Conservation (phyloP, 305 asterid genomes). For the Fraxinus sp. region DNA sequence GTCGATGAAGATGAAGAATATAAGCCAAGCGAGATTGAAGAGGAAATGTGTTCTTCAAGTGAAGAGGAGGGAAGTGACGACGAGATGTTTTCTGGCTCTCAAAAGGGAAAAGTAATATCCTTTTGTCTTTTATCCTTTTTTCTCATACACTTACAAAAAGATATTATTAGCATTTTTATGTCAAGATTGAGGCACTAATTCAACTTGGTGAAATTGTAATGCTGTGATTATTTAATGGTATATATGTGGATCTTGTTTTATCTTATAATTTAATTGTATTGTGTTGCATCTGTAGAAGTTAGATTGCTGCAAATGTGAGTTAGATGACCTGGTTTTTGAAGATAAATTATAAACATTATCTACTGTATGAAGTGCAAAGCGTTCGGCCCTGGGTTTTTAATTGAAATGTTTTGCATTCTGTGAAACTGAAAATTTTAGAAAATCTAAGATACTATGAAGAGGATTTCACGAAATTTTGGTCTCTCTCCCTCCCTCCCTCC, state of each 20-base stretch:
- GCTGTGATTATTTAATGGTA: background rate
- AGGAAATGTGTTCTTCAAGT: slow-evolving; percentile 41
- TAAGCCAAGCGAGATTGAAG: slow-evolving; percentile 56
- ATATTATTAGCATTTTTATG: background rate
- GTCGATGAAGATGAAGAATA: slow-evolving; percentile 76
- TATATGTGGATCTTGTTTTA: background rate
- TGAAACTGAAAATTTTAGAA: background rate
- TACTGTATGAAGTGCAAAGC: background rate
- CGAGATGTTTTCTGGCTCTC: slow-evolving; percentile 41
- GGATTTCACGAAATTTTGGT: background rate
- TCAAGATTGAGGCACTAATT: background rate
- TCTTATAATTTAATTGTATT: background rate
- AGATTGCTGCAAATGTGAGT: background rate
- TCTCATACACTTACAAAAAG: background rate
- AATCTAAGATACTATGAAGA: background rate
- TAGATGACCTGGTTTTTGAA: background rate
- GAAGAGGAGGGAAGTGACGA: slow-evolving; percentile 47
- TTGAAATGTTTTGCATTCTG: background rate
- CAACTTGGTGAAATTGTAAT: background rate
- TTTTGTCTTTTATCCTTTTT: background rate
- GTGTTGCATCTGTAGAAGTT: background rate
- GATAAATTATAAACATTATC: background rate
- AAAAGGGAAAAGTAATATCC: slow-evolving; percentile 38
- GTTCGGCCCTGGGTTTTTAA: background rate
- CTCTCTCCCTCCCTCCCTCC: background rate